These are phyloP conservation scores for Penicillium lagena DNA, from an alignment of 495 filamentous ascomycete species.

Conservation along the genomic window DNA sequence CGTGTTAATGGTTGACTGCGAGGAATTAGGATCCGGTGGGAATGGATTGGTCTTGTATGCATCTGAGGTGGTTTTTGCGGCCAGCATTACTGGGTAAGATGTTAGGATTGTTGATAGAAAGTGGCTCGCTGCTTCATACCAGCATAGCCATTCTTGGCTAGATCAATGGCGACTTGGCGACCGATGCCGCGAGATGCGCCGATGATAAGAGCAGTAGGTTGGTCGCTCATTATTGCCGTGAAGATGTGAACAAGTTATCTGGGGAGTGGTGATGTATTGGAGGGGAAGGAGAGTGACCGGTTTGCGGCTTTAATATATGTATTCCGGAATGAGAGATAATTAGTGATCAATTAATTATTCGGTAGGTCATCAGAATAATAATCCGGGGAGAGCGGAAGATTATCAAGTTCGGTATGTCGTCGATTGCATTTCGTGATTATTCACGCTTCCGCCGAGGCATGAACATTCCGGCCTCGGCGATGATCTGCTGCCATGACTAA, in stretches of 20 bases:
- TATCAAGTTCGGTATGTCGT: no score
- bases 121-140: slow-evolving; percentile 35
- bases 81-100: slow-evolving; percentile 57
- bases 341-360: no score
- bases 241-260: not conserved
- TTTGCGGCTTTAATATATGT: no score
- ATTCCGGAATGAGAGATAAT: no score
- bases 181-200: slow-evolving; percentile 76
- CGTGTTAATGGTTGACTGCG: slow-evolving; percentile 72
- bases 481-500: not conserved
- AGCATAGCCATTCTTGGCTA: slow-evolving; percentile 63
- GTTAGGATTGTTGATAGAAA: not conserved
- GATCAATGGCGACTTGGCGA: slow-evolving; percentile 68
- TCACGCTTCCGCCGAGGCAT: slow-evolving; percentile 3
- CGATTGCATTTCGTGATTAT: slow-evolving; percentile 6
- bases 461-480: not conserved
- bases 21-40: slow-evolving; percentile 78
- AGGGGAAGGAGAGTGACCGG: not conserved
- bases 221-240: not conserved
- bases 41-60: slow-evolving; percentile 51
- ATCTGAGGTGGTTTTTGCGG: slow-evolving; percentile 72
- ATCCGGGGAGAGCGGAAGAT: no score
- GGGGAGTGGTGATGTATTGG: not conserved
- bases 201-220: slow-evolving; percentile 60
- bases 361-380: no score